Conservation (phyloP, 345 rosid species). For the Combretum micranthum region DNA sequence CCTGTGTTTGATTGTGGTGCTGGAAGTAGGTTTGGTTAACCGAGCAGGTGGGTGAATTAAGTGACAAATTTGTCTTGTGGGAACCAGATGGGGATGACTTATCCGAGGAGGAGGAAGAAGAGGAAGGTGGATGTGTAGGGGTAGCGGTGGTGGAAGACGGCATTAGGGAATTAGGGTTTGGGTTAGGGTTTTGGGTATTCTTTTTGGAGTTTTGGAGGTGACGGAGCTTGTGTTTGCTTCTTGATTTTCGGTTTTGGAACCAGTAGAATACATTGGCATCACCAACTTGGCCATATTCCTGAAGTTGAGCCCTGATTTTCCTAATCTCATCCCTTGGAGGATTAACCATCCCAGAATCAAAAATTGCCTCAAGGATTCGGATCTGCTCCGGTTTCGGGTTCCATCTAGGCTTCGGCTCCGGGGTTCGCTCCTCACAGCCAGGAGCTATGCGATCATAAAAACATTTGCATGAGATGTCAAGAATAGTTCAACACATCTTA, state of each 20-base stretch:
- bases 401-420: conserved; percentile 99
- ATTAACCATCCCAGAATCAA: conserved; percentile 98
- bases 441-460: conserved; percentile 11
- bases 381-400: conserved; percentile 99
- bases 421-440: conserved; percentile 85
- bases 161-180: conserved; percentile 8
- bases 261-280: conserved; percentile 97
- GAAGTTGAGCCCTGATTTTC: conserved; percentile 82
- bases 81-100: conserved; percentile 39
- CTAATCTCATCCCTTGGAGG: conserved; percentile 97
- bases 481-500: neutral
- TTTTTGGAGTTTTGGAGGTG: conserved; percentile 62
- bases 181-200: conserved; percentile 25
- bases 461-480: neutral
- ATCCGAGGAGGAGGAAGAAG: conserved; percentile 65
- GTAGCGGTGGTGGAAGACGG: conserved; percentile 14
- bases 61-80: conserved; percentile 6
- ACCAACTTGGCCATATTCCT: conserved; percentile 96
- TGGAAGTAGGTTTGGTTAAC: conserved; percentile 40
- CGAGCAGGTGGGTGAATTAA: conserved; percentile 31
- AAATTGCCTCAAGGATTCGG: conserved; percentile 86
- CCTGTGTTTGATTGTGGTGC: conserved; percentile 26
- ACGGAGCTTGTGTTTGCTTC: conserved; percentile 90
- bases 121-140: conserved; percentile 25
- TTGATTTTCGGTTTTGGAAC: conserved; percentile 97